These are phyloP conservation scores for Solanum microdontum DNA, from an alignment of 257 asterid genomes.

Conservation along the genomic window DNA sequence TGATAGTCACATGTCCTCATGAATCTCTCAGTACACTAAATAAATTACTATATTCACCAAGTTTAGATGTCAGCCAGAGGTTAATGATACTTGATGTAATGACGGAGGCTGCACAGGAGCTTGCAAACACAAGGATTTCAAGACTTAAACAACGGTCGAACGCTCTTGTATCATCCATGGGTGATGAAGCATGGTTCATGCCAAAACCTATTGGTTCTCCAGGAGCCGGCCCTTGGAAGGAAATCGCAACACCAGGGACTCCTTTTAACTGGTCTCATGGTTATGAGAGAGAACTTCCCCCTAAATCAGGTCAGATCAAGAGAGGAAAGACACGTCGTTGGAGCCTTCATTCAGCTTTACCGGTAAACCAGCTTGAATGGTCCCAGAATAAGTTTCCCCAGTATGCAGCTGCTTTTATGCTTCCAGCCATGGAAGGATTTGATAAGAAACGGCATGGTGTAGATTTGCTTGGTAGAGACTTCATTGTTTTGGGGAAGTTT, in stretches of 20 bases:
- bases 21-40: constrained; percentile 68
- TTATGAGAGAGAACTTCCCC: constrained; percentile 80
- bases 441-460: constrained; percentile 91
- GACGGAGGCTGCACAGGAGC: constrained; percentile 89
- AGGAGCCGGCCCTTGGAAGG: constrained; percentile 83
- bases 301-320: constrained; percentile 40
- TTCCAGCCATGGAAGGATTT: constrained; percentile 82
- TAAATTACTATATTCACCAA: constrained; percentile 73
- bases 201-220: constrained; percentile 63
- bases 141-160: constrained; percentile 24
- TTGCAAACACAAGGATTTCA: constrained; percentile 43
- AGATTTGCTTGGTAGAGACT: constrained; percentile 79
- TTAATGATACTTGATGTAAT: constrained; percentile 82
- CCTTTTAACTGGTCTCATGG: constrained; percentile 79
- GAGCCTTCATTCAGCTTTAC: constrained; percentile 36
- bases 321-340: constrained; percentile 73
- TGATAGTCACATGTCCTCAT: constrained; percentile 58
- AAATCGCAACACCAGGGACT: constrained; percentile 51
- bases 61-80: constrained; percentile 81
- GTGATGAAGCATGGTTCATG: constrained; percentile 70
- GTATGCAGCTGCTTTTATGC: constrained; percentile 92
- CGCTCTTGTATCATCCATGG: constrained; percentile 41
- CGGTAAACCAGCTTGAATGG: constrained; percentile 30
- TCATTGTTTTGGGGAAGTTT: constrained; percentile 77
- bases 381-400: constrained; percentile 72